Evolutionary conservation across 805 yeast genomes (phyloP), one percentile per base, ranked within the genome.

Genomic region (Yarrowia phangngaensis): DNA sequence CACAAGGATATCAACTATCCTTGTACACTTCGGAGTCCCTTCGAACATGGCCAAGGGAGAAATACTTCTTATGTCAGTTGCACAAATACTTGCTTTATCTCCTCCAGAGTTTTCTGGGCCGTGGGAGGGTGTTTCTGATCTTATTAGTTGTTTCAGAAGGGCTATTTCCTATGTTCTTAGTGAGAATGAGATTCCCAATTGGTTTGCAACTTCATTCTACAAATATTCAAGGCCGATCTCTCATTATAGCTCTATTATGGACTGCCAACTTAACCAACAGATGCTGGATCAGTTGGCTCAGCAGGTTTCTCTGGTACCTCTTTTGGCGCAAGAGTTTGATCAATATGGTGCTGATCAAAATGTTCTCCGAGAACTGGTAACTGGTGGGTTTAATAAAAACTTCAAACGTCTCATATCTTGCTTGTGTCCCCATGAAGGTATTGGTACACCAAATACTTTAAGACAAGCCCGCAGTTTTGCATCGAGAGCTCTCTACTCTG

Each of bases 401-500:
- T 38, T 38, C 20, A 12, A 24, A n/a, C 31, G 23, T 17, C 32
- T 38, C 14, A 27, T 32, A 6, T 13, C 16, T 4, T 38, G 45
- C 17, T n/a, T 38, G 16, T 27, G 23, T 5, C 45, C 45, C 19
- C 30, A 32, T 4, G 27, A 27, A 8, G 45, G 26, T 9, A 26
- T 38, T 11, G 32, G 27, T 24, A 38, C 22, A 13, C 32, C 45
- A 4, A 32, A 38, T n/a, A 38, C 45, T 1, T 16, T 38, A 24
- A 31, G 45, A 1, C 32, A 38, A 16, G 45, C 45, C 11, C 32
- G 45, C 8, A 9, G n/a, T 5, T 38, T 38, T 26, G 45, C 45
- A 6, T 38, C 45, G n/a, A 38, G 45, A 27, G 45, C 45, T 27
- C 45, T 38, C 20, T 38, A 38, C 8, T 31, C 27, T 2, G 45